These are phyloP conservation scores for Colletotrichum cereale DNA, from an alignment of 2,329 filamentous ascomycete species.

Conservation along the genomic window DNA sequence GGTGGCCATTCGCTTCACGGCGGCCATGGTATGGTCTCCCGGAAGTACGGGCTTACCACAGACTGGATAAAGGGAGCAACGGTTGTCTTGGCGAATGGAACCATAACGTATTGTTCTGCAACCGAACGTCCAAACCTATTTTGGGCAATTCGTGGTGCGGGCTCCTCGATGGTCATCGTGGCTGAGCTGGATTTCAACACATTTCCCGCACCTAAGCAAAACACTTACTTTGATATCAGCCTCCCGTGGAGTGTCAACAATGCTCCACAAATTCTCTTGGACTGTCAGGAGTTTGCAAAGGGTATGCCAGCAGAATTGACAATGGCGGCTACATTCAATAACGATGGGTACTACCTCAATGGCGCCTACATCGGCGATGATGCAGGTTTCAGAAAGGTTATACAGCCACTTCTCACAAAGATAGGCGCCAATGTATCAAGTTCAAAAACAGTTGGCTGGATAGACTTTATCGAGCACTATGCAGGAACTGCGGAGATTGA, in stretches of 20 bases:
- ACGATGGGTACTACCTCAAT: conserved; percentile 25
- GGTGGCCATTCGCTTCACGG: conserved; percentile 57
- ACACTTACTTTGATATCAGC: conserved; percentile 45
- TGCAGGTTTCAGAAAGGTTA: not conserved
- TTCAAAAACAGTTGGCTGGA: conserved; percentile 27
- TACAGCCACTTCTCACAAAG: conserved; percentile 20
- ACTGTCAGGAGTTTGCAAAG: conserved; percentile 17
- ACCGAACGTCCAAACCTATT: conserved; percentile 55
- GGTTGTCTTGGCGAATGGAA: conserved; percentile 53
- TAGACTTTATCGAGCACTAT: conserved; percentile 30
- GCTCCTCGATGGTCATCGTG: conserved; percentile 57
- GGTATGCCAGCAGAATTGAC: conserved; percentile 46
- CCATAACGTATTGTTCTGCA: conserved; percentile 48
- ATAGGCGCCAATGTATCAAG: conserved; percentile 19
- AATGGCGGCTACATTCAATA: conserved; percentile 37
- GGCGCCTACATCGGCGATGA: conserved; percentile 17
- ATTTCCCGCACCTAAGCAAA: conserved; percentile 50
- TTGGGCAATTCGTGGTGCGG: conserved; percentile 58
- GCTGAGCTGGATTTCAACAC: conserved; percentile 54
- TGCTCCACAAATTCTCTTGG: conserved; percentile 6
- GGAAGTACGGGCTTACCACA: conserved; percentile 46
- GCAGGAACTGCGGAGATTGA: conserved; percentile 4
- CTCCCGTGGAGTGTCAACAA: conserved; percentile 7
- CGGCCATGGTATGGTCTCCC: conserved; percentile 52
- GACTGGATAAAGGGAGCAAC: conserved; percentile 52